Evolutionary conservation across 1,139 yeast genomes (phyloP).

Genomic region (Geotrichum armillariae): DNA sequence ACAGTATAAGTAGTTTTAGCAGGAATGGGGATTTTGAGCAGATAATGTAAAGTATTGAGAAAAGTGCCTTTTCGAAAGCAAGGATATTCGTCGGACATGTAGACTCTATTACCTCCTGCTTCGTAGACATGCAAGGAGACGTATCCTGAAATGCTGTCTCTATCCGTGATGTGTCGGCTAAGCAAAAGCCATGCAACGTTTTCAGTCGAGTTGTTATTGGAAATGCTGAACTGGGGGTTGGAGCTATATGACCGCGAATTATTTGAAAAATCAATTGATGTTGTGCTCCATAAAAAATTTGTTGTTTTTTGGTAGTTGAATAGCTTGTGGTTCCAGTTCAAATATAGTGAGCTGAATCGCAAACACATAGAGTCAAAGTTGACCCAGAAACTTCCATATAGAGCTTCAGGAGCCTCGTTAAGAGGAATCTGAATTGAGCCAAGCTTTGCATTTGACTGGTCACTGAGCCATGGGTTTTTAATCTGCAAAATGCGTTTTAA

Average conservation of each 20-base stretch:
- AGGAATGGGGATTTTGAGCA: conserved; percentile 31
- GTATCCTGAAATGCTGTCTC: conserved; percentile 24
- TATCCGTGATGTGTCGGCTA: conserved; percentile 35
- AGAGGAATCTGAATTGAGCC: conserved; percentile 18
- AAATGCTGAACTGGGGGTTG: conserved; percentile 52
- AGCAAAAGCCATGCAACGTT: conserved; percentile 53
- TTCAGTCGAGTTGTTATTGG: conserved; percentile 39
- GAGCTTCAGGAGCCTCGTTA: conserved; percentile 21
- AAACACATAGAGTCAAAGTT: conserved; percentile 41
- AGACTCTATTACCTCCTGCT: conserved; percentile 23
- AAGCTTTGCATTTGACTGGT: conserved; percentile 13
- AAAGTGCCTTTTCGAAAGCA: conserved; percentile 29
- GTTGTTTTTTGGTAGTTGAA: conserved; percentile 38
- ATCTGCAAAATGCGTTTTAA: conserved; percentile 37
- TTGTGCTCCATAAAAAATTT: conserved; percentile 39
- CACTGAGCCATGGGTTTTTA: conserved; percentile 56
- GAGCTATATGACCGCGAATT: conserved; percentile 34
- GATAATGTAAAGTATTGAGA: conserved; percentile 34
- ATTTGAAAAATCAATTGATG: conserved; percentile 21
- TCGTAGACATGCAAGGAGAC: conserved; percentile 31
- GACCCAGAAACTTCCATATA: conserved; percentile 36
- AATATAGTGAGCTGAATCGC: conserved; percentile 57
- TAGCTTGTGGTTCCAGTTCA: conserved; percentile 62
- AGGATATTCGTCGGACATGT: conserved; percentile 25
- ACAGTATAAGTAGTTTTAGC: conserved; percentile 28